Base-by-base conservation (phyloP, 2,329 filamentous ascomycete species). In the Monilinia fructigena region DNA sequence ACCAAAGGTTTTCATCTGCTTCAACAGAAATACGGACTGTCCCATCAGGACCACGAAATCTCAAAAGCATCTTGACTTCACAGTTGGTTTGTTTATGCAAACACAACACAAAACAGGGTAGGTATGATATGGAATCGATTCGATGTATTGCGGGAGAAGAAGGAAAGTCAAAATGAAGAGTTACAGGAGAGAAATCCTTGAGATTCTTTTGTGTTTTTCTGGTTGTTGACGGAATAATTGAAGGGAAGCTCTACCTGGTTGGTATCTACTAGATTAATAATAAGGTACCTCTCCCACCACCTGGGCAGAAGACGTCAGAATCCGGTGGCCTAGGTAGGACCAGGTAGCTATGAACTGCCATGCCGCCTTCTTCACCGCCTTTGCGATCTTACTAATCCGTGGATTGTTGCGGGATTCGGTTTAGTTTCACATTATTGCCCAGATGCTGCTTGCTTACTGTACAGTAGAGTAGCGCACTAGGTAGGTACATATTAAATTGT, bases 11-110 rank as follows among this genome's bases (percentile, higher is more conserved):
- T 70, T 91, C 88, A 53, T 85, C 83, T 61, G 89, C 85, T 73
- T 93, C 88, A 72, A 96, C 86, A 62, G 84, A 91, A 74, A 98
- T 82, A 73, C 95, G 90, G 79, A 93, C 89, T 83, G 95, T 95
- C 81, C 95, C 95, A 81, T 97, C 93, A 70, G 91, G 92, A 77
- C 93, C 93, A 74, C 93, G 89, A 68, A 73, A 73, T 68, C 73
- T 69, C 38, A 74, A 68, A 59, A 74, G 69, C 72, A 74, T 75
- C 54, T 58, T 72, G 55, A 67, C 20, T 55, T n/a, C 42, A 28
- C 11, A 18, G 28, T 28, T 47, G 47, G n/a, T 35, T 35, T 35
- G 31, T 0, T 53, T 10, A 55, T n/a, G 31, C 26, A 54, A 40
- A 53, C 20, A 26, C n/a, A 20, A 53, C 26, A 26, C n/a, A 20